Evolutionary conservation across 192 early-diverging fungal genomes (phyloP), one percentile per base, ranked within the genome.

Genomic region (Umbelopsis sp.): DNA sequence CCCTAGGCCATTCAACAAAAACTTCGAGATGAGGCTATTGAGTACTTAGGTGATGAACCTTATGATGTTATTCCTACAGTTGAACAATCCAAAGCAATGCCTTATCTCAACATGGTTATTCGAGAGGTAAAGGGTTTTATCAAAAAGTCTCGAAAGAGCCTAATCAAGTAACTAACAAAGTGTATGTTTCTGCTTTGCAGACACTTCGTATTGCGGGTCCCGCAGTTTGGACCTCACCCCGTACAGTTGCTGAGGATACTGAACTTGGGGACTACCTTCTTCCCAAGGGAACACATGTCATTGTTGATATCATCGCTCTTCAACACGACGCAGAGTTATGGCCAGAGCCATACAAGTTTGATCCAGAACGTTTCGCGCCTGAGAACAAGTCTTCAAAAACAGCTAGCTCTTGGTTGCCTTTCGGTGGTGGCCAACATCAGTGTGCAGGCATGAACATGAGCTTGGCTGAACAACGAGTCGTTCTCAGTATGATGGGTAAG

Each of bases 61-160:
- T 67, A 77, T 50, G 84, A 85, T 64, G 73, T 78, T 23, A 80
- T 82, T 35, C 83, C 84, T 11, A 82, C 78, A 23, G 80, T 81
- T 74, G 84, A 82, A 30, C 84, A 87, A 68, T 49, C 84, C 4
- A 84, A 84, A 70, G 77, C 79, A 52, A 72, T 87, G 16, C 74
- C 72, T 21, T 87, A 85, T 51, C 50, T 87, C n/a, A 81, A 84
- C 48, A 71, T 77, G 48, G 78, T 82, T 27, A 80, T 85, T 65
- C 78, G 81, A 55, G 86, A 87, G 64, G 69, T 70, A 37, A 49
- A 25, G 2, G 1, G 23, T 68, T 58, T 58, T 58, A 71, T 33
- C 41, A 1, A 30, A 46, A 1, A 23, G 45, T 22, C 21, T 21
- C 16, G 23, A 4, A 41, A 51, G 30, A 35, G 27, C 53, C 53